Base-by-base conservation (phyloP, 2,329 filamentous ascomycete genomes). In the Zalaria sp. region DNA sequence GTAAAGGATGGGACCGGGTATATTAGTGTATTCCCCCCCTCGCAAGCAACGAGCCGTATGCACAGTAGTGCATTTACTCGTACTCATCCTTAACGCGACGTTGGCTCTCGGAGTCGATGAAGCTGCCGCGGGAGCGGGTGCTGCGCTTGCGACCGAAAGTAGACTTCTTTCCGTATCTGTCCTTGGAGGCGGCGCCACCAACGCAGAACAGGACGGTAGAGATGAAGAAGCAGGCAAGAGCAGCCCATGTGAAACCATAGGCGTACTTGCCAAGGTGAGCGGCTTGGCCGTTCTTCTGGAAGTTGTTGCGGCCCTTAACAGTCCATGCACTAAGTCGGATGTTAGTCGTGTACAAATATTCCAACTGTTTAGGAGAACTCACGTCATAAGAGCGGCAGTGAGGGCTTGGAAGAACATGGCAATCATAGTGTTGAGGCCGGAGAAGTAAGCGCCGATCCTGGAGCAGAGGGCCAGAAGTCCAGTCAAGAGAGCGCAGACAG, bases 181-280 rank as follows among this genome's bases (percentile, higher is more conserved):
- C 68, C 45, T 68, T 65, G 40, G 68, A 63, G 34, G 74, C 65
- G 27, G 58, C 56, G 34, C 75, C 72, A 40, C 77, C 77, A 28
- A 78, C 42, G 59, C 73, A 81, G 65, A 87, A 84, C 44, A 86
- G 63, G 27, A 84, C 50, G 3, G 72, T 74, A 10, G 81, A 72
- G 49, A 88, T 58, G 49, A 85, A 63, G 52, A 84, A 73, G 41
- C 72, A 72, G 6, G 73, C 74, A 61, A 78, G 77, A 1, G 81
- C 73, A 10, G 71, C 78, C 84, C 84, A 91, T 47, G 77, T 78
- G 64, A 87, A 89, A 36, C 74, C 84, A 54, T 85, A 84, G 18
- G 77, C 80, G 53, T 80, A 83, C 28, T 54, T 55, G 41, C 84
- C 84, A 32, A 91, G 58, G 7, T 57, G 59, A 27, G 84, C 81